These are phyloP conservation scores for Trichopus zeylanicus DNA, from an alignment of 116 monocot genomes.

Conservation along the genomic window DNA sequence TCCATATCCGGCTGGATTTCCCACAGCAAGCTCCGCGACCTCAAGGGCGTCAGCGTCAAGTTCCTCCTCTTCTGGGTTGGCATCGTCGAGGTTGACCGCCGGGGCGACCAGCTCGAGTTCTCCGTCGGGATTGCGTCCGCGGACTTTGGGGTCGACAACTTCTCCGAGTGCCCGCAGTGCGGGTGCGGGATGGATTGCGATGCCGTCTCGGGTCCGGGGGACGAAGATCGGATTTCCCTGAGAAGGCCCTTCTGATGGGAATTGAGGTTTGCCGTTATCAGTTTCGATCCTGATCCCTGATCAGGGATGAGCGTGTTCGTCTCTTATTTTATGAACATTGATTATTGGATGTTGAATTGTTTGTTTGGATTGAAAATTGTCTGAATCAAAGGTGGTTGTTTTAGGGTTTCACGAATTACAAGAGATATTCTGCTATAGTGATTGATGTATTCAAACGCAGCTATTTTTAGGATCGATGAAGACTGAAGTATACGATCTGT, in stretches of 20 bases:
- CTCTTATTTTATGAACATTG: background rate
- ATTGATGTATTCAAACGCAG: too few species aligned
- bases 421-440: too few species aligned
- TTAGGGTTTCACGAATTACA: background rate
- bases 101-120: slow-evolving; percentile 33
- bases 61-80: slow-evolving; percentile 35
- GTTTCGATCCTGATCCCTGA: too few species aligned
- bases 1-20: slow-evolving; percentile 33
- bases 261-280: too few species aligned
- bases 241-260: background rate
- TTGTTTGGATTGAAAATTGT: too few species aligned
- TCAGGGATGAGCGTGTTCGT: too few species aligned
- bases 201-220: background rate
- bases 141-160: slow-evolving; percentile 32
- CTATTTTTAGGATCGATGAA: too few species aligned
- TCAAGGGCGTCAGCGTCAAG: slow-evolving; percentile 34
- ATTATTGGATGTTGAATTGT: background rate
- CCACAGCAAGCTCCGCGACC: slow-evolving; percentile 10
- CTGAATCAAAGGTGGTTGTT: background rate
- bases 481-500: too few species aligned
- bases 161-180: slow-evolving; percentile 33
- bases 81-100: slow-evolving; percentile 27
- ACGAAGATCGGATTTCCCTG: background rate
- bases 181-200: slow-evolving; percentile 46
- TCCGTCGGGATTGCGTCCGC: slow-evolving; percentile 56